Base-by-base conservation (phyloP, 1,139 yeast species). In the Spencermartinsiella ligniputridi region DNA sequence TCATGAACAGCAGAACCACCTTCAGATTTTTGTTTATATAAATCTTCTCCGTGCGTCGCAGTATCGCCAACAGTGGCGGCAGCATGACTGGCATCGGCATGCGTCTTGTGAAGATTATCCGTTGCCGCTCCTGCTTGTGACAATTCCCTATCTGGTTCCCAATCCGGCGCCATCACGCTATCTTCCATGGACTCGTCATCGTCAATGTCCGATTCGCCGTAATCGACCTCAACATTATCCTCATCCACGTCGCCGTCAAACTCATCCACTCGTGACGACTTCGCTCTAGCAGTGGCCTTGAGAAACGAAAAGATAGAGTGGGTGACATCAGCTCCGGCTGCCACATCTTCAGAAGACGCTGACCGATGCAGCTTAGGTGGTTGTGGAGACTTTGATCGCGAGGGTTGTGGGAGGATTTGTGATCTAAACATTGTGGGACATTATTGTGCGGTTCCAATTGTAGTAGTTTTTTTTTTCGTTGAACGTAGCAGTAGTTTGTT, bases 211-310 rank as follows among this genome's bases (percentile, higher is more conserved):
- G 30, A 45, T 18, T 40, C 49, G 3, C 41, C 48, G 29, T 48
- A 46, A 17, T 52, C 57, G 16, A 50, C 52, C 27, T 49, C 44
- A 30, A 49, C 52, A 22, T 47, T 41, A 36, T 51, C 58, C 24
- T 55, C 58, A 29, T 57, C 60, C 2, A 45, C 48, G 29, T 53
- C 57, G 29, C 52, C 58, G 22, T 53, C 58, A 37, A 55, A 53
- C 36, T 52, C 55, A 33, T 54, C 60, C 40, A 52, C 54, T 25
- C 55, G 45, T 32, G 48, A 48, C 37, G 46, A 45, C 33, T 49
- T 47, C 29, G 49, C 45, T 29, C 49, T 44, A 2, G 52, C 57
- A 11, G 58, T 45, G 2, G 60, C 58, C 3, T 59, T 52, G 25
- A 56, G 50, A 37, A 55, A 54, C 27, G 58, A 54, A 36, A 56